Percentiles rank a stretch among this genome's conserved stretches.
Conservation (phyloP, 1,284 basidiomycete genomes). For the Ceratobasidium sp. region DNA sequence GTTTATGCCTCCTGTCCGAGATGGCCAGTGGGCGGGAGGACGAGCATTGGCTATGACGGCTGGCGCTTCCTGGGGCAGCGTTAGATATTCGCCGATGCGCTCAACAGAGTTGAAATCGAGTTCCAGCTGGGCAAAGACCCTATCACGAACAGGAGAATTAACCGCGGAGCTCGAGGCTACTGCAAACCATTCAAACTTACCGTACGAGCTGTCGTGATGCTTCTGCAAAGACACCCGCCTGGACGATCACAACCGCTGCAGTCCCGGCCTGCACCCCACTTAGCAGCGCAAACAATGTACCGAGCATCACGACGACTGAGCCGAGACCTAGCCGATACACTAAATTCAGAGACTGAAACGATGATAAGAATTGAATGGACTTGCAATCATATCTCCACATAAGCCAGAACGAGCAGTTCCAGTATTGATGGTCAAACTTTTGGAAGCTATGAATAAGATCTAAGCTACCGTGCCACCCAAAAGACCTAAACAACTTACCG, state of each 20-base stretch:
- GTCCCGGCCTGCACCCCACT: slow-evolving; percentile 73
- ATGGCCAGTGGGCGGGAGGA: slow-evolving; percentile 83
- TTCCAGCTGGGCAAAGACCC: slow-evolving; percentile 63
- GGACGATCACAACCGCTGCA: slow-evolving; percentile 82
- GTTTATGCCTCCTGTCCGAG: slow-evolving; percentile 63
- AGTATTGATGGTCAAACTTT: slow-evolving; percentile 73
- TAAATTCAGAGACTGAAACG: slow-evolving; percentile 20
- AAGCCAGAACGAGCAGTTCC: slow-evolving; percentile 75
- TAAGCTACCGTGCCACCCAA: slow-evolving; percentile 44
- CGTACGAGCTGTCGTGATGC: slow-evolving; percentile 70
- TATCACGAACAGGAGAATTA: background rate
- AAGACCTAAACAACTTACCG: slow-evolving; percentile 49
- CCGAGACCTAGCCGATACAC: slow-evolving; percentile 66
- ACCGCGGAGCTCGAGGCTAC: background rate
- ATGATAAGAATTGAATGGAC: slow-evolving; percentile 45
- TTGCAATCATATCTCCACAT: slow-evolving; percentile 77
- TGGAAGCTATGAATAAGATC: slow-evolving; percentile 60
- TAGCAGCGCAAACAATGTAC: slow-evolving; percentile 76
- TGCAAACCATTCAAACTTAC: slow-evolving; percentile 37
- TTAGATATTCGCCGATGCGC: slow-evolving; percentile 83
- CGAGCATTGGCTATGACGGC: slow-evolving; percentile 64
- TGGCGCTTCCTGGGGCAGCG: slow-evolving; percentile 82
- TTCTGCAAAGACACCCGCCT: slow-evolving; percentile 74
- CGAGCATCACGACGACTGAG: slow-evolving; percentile 76
- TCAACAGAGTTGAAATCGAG: slow-evolving; percentile 81